These are phyloP conservation scores for Fusarium ramigenum DNA, from an alignment of 2,329 filamentous ascomycete genomes.

Conservation along the genomic window DNA sequence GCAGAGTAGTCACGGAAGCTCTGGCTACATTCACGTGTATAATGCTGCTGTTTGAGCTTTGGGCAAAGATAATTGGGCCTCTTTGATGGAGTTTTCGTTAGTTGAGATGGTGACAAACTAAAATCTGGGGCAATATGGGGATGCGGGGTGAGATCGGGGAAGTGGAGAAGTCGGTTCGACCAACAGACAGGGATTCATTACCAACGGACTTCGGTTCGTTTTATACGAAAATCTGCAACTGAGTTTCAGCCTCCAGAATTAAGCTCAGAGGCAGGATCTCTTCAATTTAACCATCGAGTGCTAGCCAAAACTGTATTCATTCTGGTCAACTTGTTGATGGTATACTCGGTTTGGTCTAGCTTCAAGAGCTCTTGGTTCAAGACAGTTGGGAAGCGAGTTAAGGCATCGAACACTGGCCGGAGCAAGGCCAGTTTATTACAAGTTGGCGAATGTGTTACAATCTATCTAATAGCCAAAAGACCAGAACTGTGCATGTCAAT, in stretches of 20 bases:
- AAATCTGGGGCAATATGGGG: neutral
- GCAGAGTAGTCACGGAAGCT: neutral
- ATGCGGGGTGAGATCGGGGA: neutral
- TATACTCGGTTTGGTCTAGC: neutral
- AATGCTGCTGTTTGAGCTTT: neutral
- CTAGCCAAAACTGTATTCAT: too few species aligned
- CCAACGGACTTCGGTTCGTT: neutral
- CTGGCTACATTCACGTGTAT: neutral
- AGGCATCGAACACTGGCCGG: fast-evolving
- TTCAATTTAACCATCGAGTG: neutral
- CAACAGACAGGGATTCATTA: neutral
- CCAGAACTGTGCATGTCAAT: fast-evolving
- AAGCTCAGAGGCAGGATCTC: neutral
- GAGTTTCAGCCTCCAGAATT: neutral
- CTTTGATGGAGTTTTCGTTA: neutral
- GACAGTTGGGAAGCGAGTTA: neutral
- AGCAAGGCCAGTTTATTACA: neutral
- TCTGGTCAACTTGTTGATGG: neutral
- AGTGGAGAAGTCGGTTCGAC: neutral
- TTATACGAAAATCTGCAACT: neutral
- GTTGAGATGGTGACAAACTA: fast-evolving
- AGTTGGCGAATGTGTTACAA: fast-evolving
- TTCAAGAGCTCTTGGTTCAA: neutral
- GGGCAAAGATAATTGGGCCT: constrained; percentile 6
- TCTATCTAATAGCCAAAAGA: neutral